Evolutionary conservation across 1,284 basidiomycete genomes (phyloP).

Genomic region (Golubevia sp.): DNA sequence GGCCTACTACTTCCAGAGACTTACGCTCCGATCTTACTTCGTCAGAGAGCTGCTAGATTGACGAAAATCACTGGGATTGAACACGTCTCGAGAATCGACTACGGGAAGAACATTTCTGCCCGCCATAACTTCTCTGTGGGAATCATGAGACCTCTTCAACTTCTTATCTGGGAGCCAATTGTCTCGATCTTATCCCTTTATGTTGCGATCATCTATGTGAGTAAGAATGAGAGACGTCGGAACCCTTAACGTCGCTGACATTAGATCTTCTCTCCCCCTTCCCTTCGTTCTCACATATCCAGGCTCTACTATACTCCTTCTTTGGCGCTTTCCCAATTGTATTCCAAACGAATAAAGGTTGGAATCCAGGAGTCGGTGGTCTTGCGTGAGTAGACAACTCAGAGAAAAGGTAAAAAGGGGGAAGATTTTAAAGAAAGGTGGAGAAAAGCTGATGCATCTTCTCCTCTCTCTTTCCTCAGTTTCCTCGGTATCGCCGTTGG

Average conservation of each 20-base stretch:
- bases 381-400: not conserved
- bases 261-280: not conserved
- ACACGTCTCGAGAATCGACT: conserved; percentile 34
- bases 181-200: conserved; percentile 17
- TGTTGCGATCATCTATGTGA: conserved; percentile 8
- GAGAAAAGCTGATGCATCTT: no score
- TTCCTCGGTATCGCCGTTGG: not conserved
- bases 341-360: conserved; percentile 2
- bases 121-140: conserved; percentile 24
- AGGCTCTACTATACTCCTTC: conserved; percentile 2
- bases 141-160: conserved; percentile 32
- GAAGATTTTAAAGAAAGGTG: no score
- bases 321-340: conserved; percentile 10
- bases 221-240: no score
- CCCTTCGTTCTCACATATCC: no score
- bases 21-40: conserved; percentile 37
- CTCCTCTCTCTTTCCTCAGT: conserved; percentile 6
- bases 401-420: no score
- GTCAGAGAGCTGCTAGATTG: conserved; percentile 22
- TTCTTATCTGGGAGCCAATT: conserved; percentile 26
- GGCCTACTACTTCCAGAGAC: conserved; percentile 18
- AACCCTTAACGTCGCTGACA: conserved; percentile 1
- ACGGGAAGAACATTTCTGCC: conserved; percentile 25
- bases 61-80: conserved; percentile 27
- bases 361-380: conserved; percentile 7